Base-by-base conservation (phyloP, 331 rosid species). In the Pyrus hybrid region DNA sequence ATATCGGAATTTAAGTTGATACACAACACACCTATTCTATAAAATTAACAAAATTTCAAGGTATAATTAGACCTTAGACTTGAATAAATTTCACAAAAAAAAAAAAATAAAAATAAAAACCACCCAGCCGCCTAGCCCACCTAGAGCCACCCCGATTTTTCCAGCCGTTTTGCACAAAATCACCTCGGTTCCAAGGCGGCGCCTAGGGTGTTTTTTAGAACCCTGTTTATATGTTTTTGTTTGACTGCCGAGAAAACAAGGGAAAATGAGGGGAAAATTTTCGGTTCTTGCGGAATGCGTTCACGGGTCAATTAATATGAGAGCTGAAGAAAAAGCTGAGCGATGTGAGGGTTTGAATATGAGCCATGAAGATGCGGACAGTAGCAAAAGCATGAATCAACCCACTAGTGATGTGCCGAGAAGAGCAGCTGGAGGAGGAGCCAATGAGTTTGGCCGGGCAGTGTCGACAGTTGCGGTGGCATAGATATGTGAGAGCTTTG, bases 281-380 rank as follows among this genome's bases (percentile, higher is more conserved):
- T 17, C 35, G 33, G 33, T 83, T 62, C 85, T 16, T 37, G 30
- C 18, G 76, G 74, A 28, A 21, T 57, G 62, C 21, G 32, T 49
- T 79, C 64, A 83, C 70, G 84, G 82, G 75, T 37, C 62, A 61
- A 66, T 41, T 37, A 51, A 84, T 80, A 18, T 56, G 84, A 54
- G 72, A 63, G 80, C 71, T 71, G 67, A 17, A 71, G 71, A 30
- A 77, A 81, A 84, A 85, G 88, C 86, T 83, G 86, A 88, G 71
- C 77, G 76, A 85, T 73, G 89, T 89, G 93, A 86, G 76, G 93
- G 93, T 77, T 83, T 77, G 81, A 88, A 85, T 75, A 93, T 89
- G 93, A 86, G 76, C 95, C 80, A 84, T 80, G 94, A 81, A 83
- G 82, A 81, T 60, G 87, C 64, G 53, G 77, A 80, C 57, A 80